Percentiles rank a stretch among this genome's conserved stretches.
Conservation (phyloP, 257 asterid genomes). For the Solanum dulcamara region DNA sequence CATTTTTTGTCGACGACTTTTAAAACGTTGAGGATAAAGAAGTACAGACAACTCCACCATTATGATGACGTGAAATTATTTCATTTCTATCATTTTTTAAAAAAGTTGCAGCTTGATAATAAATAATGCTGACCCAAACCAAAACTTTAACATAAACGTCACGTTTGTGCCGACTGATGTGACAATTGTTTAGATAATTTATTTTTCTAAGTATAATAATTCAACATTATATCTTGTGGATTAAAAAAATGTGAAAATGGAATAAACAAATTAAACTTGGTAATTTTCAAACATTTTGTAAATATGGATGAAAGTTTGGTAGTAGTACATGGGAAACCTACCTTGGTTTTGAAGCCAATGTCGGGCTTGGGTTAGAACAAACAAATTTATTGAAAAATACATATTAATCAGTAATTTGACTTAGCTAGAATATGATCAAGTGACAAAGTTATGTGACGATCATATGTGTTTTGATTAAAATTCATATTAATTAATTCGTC, state of each 20-base stretch:
- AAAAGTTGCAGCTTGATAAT: background rate
- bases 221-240: background rate
- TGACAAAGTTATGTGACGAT: background rate
- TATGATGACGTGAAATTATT: background rate
- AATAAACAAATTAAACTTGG: background rate
- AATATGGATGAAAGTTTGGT: background rate
- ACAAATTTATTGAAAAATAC: background rate
- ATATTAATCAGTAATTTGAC: no score
- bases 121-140: background rate
- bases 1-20: no score
- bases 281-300: background rate
- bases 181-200: background rate
- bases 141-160: background rate
- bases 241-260: background rate
- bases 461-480: no score
- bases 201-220: background rate
- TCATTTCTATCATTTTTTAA: background rate
- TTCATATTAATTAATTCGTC: background rate
- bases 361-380: background rate
- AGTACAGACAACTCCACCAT: fast-evolving
- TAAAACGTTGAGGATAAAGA: background rate
- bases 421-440: background rate
- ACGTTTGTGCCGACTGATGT: background rate
- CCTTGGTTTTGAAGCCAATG: background rate
- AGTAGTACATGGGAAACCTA: background rate